Percentiles rank a stretch among this genome's conserved stretches.
Evolutionary conservation across 2,329 filamentous ascomycete genomes (phyloP).

Genomic region (Trichoderma arundinaceum): DNA sequence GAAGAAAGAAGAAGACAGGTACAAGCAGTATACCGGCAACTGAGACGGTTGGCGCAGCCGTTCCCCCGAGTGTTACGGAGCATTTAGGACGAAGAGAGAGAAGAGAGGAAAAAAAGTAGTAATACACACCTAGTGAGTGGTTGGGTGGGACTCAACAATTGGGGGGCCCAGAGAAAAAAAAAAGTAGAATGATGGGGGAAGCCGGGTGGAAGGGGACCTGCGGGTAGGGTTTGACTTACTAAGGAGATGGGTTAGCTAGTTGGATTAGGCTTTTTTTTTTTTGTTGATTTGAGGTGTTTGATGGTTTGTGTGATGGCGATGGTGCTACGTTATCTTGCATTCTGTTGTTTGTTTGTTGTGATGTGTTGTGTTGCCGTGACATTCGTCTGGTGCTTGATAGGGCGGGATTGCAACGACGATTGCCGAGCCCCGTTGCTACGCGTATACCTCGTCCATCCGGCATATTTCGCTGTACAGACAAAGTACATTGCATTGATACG

Average conservation of each 20-base stretch:
- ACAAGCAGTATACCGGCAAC: background rate
- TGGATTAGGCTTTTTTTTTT: background rate
- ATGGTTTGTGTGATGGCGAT: background rate
- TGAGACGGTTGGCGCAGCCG: constrained; percentile 15
- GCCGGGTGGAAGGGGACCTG: background rate
- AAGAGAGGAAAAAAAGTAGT: background rate
- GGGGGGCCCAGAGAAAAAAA: constrained; percentile 34
- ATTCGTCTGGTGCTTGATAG: background rate
- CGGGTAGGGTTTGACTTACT: too few species aligned
- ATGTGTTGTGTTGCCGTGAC: background rate
- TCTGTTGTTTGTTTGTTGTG: background rate
- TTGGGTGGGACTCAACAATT: constrained; percentile 43
- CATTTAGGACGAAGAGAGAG: background rate
- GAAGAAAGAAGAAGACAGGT: background rate
- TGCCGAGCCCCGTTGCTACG: background rate
- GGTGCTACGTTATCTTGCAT: constrained; percentile 9
- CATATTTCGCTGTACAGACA: background rate
- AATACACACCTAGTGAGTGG: background rate
- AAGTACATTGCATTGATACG: background rate
- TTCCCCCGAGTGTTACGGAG: constrained; percentile 21
- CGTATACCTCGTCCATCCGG: background rate
- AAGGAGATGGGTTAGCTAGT: background rate
- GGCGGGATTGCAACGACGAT: background rate
- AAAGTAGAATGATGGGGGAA: constrained; percentile 24
- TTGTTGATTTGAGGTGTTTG: constrained; percentile 11